phyloP scores from a whole-genome alignment of 768 basidiomycete genomes.

The Steccherinum ochraceum region DNA sequence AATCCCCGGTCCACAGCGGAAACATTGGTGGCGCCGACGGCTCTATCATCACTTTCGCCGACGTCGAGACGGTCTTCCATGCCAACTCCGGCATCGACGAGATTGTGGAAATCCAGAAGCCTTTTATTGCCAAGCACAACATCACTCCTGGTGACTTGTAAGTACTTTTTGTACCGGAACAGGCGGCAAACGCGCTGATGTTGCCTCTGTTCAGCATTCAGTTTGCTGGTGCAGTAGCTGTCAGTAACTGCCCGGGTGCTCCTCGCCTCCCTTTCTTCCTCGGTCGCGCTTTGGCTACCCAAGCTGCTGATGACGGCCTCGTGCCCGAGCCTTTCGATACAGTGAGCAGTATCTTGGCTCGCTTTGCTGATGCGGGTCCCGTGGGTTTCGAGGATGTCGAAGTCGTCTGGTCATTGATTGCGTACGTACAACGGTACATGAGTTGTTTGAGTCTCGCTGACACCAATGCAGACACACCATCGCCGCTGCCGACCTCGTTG shows the following conservation, averaged over 20 bases:
- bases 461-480: conserved; percentile 11
- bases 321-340: conserved; percentile 19
- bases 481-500: conserved; percentile 16
- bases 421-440: conserved; percentile 8
- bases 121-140: conserved; percentile 29
- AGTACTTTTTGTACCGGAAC: no score
- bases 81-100: conserved; percentile 39
- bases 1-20: no score
- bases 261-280: conserved; percentile 15
- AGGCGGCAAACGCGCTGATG: no score
- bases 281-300: conserved; percentile 1
- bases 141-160: conserved; percentile 41
- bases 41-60: conserved; percentile 39
- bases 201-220: conserved; percentile 8
- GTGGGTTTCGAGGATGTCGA: conserved; percentile 16
- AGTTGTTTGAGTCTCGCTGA: conserved; percentile 15
- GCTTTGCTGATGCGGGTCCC: conserved; percentile 18
- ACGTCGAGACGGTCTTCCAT: conserved; percentile 34
- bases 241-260: conserved; percentile 18
- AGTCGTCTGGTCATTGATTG: conserved; percentile 16
- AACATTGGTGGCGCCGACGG: conserved; percentile 38
- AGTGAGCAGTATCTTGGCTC: conserved; percentile 18
- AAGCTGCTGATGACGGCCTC: conserved; percentile 16
- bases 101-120: conserved; percentile 20
- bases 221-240: conserved; percentile 14